Conservation (phyloP, 192 early-diverging fungal genomes). For the Gaertneriomyces sp. region DNA sequence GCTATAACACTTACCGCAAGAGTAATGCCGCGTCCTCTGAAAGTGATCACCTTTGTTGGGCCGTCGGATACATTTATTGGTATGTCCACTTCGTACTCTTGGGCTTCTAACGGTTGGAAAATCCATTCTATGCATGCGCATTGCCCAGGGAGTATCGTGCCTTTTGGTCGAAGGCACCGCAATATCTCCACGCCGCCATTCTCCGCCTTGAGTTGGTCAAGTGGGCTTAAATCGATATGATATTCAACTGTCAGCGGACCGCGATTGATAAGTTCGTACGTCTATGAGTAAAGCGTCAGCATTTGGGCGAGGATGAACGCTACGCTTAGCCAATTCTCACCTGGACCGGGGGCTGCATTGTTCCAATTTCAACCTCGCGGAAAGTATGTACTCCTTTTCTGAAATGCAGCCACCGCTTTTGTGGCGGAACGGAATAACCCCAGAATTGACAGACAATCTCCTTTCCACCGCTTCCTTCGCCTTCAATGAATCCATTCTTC, state of each 20-base stretch:
- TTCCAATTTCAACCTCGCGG: constrained; percentile 40
- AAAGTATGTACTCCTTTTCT: constrained; percentile 34
- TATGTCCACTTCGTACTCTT: constrained; percentile 48
- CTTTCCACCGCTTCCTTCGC: constrained; percentile 26
- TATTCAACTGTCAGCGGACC: constrained; percentile 42
- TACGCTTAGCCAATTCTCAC: constrained; percentile 9
- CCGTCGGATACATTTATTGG: constrained; percentile 46
- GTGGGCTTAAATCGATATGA: constrained; percentile 34
- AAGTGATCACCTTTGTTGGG: constrained; percentile 45
- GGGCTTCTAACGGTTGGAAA: constrained; percentile 48
- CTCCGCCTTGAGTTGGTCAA: constrained; percentile 34
- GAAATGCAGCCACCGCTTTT: constrained; percentile 48
- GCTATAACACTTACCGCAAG: constrained; percentile 11
- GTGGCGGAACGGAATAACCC: constrained; percentile 42
- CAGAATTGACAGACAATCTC: constrained; percentile 46
- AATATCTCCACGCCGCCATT: constrained; percentile 45
- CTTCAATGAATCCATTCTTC: constrained; percentile 40
- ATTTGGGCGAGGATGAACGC: background rate
- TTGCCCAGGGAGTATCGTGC: constrained; percentile 38
- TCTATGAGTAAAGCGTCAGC: constrained; percentile 10
- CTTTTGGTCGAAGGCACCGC: constrained; percentile 31
- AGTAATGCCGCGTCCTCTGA: constrained; percentile 41
- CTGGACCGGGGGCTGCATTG: constrained; percentile 42
- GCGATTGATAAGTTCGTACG: constrained; percentile 41
- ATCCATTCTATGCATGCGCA: constrained; percentile 47